Conservation (phyloP, 2,329 filamentous ascomycete species). For the Grosmannia serpens region DNA sequence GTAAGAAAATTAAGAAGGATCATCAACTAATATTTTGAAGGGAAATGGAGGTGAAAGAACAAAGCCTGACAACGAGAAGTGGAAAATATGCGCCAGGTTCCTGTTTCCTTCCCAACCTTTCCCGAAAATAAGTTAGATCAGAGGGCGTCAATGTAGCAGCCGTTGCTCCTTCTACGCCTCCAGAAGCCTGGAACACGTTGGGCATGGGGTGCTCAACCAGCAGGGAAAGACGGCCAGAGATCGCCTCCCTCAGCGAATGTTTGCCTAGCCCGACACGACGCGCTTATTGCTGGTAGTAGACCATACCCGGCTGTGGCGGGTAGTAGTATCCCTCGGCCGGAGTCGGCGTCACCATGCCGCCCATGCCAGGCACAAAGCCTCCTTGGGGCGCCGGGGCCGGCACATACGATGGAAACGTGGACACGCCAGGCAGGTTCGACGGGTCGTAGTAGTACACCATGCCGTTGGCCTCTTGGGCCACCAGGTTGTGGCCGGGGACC, state of each 20-base stretch:
- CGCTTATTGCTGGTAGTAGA: constrained; percentile 45
- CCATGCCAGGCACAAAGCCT: constrained; percentile 43
- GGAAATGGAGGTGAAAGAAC: not conserved
- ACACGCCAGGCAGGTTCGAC: constrained; percentile 51
- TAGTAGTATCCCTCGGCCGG: constrained; percentile 59
- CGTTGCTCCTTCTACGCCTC: not conserved
- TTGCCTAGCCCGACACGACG: not conserved
- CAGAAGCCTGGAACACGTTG: not conserved
- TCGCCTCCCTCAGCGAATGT: not conserved
- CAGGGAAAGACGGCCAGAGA: not conserved
- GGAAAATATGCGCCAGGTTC: not conserved
- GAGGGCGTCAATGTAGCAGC: constrained; percentile 10
- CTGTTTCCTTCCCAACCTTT: not conserved
- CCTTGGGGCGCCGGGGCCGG: constrained; percentile 27
- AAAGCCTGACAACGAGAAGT: not conserved
- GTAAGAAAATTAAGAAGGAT: not conserved
- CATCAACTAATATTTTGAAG: not conserved
- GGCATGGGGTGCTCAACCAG: not conserved
- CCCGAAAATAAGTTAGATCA: not conserved
- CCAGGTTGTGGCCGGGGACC: constrained; percentile 32
- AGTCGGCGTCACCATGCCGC: constrained; percentile 60
- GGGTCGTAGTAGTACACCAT: constrained; percentile 94
- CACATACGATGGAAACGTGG: constrained; percentile 32
- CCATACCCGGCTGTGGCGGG: constrained; percentile 42
- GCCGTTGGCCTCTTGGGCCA: constrained; percentile 83